A percentile compares a stretch with the other conserved stretches of the same genome.
phyloP scores from a whole-genome alignment of 306 rosid genomes.

The Sindora glabra region DNA sequence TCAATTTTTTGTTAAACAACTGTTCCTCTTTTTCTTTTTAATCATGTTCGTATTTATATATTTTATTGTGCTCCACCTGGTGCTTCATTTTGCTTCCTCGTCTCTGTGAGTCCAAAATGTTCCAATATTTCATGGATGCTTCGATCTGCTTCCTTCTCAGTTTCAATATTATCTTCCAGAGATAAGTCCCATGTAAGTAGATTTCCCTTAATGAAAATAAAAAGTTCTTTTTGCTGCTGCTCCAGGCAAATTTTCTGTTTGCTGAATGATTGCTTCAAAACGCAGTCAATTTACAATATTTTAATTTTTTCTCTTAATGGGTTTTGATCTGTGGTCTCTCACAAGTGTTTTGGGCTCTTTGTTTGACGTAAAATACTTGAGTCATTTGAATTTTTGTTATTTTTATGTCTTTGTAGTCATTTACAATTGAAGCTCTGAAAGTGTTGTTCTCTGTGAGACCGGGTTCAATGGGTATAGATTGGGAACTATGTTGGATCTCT shows the following conservation, averaged over 20 bases:
- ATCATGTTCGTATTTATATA: background rate
- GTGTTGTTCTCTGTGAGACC: slow-evolving; percentile 28
- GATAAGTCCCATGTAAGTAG: slow-evolving; percentile 54
- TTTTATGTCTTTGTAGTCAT: background rate
- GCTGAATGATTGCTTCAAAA: slow-evolving; percentile 17
- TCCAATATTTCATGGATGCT: slow-evolving; percentile 40
- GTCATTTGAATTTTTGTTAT: slow-evolving; percentile 1
- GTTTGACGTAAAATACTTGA: slow-evolving; percentile 13
- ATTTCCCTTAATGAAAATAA: background rate
- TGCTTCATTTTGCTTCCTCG: background rate
- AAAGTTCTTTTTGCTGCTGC: background rate
- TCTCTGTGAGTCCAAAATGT: slow-evolving; percentile 25
- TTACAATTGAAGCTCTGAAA: slow-evolving; percentile 19
- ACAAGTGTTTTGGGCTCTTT: slow-evolving; percentile 10
- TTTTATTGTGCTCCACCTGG: slow-evolving; percentile 4
- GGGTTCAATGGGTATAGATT: slow-evolving; percentile 69
- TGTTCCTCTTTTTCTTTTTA: background rate
- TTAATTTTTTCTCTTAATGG: background rate
- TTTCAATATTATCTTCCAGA: slow-evolving; percentile 33
- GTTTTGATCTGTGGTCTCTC: slow-evolving; percentile 11
- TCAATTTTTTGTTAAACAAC: background rate
- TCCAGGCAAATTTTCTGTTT: background rate
- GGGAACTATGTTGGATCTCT: slow-evolving; percentile 91
- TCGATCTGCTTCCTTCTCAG: slow-evolving; percentile 42
- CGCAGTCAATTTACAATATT: slow-evolving; percentile 9